Evolutionary conservation across 2,329 filamentous ascomycete genomes (phyloP), one percentile per base, ranked within the genome.

Genomic region (Xylariaceae sp.): DNA sequence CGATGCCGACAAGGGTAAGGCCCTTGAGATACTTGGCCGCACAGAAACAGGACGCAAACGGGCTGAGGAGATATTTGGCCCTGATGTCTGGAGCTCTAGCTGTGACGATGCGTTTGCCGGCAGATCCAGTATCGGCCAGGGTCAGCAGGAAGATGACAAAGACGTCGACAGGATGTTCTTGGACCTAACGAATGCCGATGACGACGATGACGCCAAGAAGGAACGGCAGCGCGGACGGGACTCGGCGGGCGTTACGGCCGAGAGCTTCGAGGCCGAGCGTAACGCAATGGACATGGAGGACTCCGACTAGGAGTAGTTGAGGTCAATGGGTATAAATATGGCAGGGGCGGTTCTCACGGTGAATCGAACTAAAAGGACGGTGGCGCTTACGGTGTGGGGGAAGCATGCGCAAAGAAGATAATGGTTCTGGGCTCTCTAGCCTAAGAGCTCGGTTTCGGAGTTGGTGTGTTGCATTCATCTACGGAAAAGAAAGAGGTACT

Each of bases 81-180:
- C 73, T 0, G 76, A 79, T 49, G 72, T 82, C 2, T 84, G 81
- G 78, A 73, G 72, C 44, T 67, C 70, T 3, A 72, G 71, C 9
- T 61, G 56, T 7, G 63, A 64, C 45, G 64, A 63, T 42, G 40
- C 54, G 21, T 65, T 69, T 37, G 48, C 46, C 40, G 56, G 57
- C 48, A 53, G 60, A 48, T 56, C 57, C 16, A 65, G 56, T 19
- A 52, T 61, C 10, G 57, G 62, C 6, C 63, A 59, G 19, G 65
- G 60, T 2, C 68, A 73, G 4, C 77, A 79, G 5, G 77, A 78
- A 37, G 79, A 80, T 18, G 74, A 76, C 20, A 75, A 74, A 43
- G 80, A 78, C 21, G 79, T 81, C 3, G 79, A 82, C 53, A 79
- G 78, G 61, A 83, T 84, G 79, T 83, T 84, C 65, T 74, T 79